Evolutionary conservation across 176 grass and related monocot species (phyloP), one percentile per base, ranked within the genome.

Genomic region (Alopecurus myosuroides): DNA sequence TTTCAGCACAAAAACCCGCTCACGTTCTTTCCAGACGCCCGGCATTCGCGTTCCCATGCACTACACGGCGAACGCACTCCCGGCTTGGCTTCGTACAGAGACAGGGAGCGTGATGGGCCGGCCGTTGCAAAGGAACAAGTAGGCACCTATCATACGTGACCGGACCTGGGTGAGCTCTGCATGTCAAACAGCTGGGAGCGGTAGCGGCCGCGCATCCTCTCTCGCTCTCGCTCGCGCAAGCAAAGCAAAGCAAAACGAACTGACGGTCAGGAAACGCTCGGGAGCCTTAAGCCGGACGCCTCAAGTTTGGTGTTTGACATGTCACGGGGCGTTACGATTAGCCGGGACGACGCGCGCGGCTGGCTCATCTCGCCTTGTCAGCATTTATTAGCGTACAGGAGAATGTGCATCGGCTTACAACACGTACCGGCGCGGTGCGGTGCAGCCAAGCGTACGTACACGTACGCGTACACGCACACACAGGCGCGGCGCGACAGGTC

Each of bases 311-410:
- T 36, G 58, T 70, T 50, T 19, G 70, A 25, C 83, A 61, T 70
- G 83, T 81, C 83, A 89, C 88, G 22, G 18, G 82, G 61, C 69
- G 87, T 89, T 89, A n/a, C 64, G 1, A 61, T 39, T 40, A 62
- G 29, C 14, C 7, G 14, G 37, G 50, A 52, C 69, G 23, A 13
- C 13, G 11, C 45, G 15, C 42, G 42, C 41, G 41, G 1, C 41
- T 11, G 41, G 41, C 41, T 44, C 41, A 3, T 40, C 11, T 45
- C 11, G 44, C 44, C n/a, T n/a, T n/a, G n/a, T n/a, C n/a, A n/a
- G n/a, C n/a, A n/a, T n/a, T n/a, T n/a, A n/a, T n/a, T n/a, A n/a
- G n/a, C n/a, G n/a, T n/a, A n/a, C n/a, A n/a, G n/a, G n/a, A n/a
- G n/a, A n/a, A 11, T 11, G 40, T 14, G 2, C 1, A 13, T 17